Conservation (phyloP, 106 monocot genomes). For the Dioscorea dumetorum region DNA sequence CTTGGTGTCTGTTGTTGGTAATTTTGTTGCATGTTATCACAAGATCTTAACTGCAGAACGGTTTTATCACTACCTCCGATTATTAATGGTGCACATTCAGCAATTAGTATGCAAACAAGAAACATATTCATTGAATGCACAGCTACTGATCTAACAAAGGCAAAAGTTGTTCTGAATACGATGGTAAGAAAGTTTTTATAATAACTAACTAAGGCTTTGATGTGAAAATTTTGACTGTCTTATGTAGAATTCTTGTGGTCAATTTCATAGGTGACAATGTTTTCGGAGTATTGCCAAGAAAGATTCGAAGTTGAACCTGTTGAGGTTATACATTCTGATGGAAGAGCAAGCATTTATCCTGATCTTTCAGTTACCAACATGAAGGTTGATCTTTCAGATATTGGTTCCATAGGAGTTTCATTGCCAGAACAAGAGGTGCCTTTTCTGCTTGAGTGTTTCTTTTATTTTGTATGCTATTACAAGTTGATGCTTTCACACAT, state of each 20-base stretch:
- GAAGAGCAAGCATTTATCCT: conserved; percentile 56
- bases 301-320: conserved; percentile 96
- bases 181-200: conserved; percentile 46
- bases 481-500: too few species aligned
- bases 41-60: conserved; percentile 34
- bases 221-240: too few species aligned
- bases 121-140: conserved; percentile 97
- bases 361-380: conserved; percentile 60
- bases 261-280: conserved; percentile 77
- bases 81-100: conserved; percentile 96
- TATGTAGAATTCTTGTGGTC: background rate
- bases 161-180: conserved; percentile 88
- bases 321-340: conserved; percentile 67
- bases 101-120: conserved; percentile 70
- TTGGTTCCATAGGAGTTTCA: conserved; percentile 67
- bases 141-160: conserved; percentile 95
- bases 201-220: too few species aligned
- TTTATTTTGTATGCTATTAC: too few species aligned
- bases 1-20: too few species aligned
- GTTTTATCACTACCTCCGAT: conserved; percentile 92
- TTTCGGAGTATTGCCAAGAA: conserved; percentile 80
- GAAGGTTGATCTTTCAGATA: conserved; percentile 56
- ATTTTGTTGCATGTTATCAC: background rate
- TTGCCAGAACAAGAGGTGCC: conserved; percentile 19
- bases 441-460: too few species aligned